Base-by-base conservation (phyloP, 805 yeast species). In the Yarrowia sp. region DNA sequence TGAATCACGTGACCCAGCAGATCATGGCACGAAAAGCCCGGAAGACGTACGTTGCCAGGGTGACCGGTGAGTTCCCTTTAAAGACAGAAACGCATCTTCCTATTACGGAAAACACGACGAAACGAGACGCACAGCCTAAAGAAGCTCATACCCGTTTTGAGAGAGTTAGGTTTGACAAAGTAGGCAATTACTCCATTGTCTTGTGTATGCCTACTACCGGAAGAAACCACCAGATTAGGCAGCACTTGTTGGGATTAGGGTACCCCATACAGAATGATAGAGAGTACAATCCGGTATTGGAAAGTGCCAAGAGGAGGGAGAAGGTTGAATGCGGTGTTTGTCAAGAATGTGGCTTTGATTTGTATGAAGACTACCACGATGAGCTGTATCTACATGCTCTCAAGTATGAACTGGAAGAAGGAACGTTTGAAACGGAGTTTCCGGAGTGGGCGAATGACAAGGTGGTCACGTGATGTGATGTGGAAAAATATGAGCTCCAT, bases 191-290 rank as follows among this genome's bases (percentile, higher is more conserved):
- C 58, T 78, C 83, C n/a, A 83, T 89, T 55, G 96, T 95, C 4
- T 79, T 84, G 66, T 91, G 98, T 75, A 81, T 78, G 68, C 98
- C 98, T 1, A 74, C 82, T 14, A 92, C 98, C 0, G 99, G 99
- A 0, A 81, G 98, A 71, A 90, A 97, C 0, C 99, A 93, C 74
- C 99, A 93, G 73, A 92, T 93, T 58, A 78, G 99, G 68, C 96
- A 93, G 5, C 99, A 95, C 77, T 77, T 95, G 65, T 96, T 92
- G 72, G 85, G 81, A 67, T 69, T 92, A 8, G 98, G 97, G 0
- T 82, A 79, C 71, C 97, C 98, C 0, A 93, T 93, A 47, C 89
- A 86, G 1, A 92, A 95, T 72, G 99, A 93, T 74, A 96, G 96
- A 1, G 79, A 92, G 1, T 93, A 92, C 72, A 85, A 92, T 7